Percentiles rank a stretch among this genome's conserved stretches.
Conservation (phyloP, 1,284 basidiomycete genomes). For the Naganishia liquefaciens region DNA sequence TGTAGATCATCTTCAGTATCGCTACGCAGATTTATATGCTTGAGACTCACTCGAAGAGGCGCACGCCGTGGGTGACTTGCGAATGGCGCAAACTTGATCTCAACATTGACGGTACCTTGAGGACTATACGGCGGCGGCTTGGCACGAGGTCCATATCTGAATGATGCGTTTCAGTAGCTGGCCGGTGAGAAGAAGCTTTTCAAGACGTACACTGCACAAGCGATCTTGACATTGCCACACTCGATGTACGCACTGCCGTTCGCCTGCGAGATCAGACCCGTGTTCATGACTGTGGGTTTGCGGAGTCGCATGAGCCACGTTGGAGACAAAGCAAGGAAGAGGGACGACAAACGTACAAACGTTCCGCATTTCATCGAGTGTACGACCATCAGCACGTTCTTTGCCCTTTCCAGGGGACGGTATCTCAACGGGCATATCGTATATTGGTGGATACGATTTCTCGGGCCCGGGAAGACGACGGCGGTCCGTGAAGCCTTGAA, state of each 20-base stretch:
- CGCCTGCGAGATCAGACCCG: slow-evolving; percentile 85
- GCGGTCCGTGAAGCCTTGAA: slow-evolving; percentile 65
- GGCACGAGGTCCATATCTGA: slow-evolving; percentile 88
- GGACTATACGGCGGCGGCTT: slow-evolving; percentile 68
- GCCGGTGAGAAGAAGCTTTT: not conserved
- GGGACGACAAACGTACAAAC: slow-evolving; percentile 65
- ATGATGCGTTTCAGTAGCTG: not conserved
- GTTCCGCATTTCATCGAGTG: slow-evolving; percentile 68
- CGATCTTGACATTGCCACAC: slow-evolving; percentile 79
- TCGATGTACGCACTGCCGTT: slow-evolving; percentile 96
- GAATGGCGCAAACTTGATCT: slow-evolving; percentile 96
- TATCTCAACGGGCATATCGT: slow-evolving; percentile 50
- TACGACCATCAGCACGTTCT: slow-evolving; percentile 44
- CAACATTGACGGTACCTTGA: slow-evolving; percentile 84
- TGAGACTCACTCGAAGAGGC: slow-evolving; percentile 74
- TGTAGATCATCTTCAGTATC: slow-evolving; percentile 47
- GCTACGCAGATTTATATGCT: not conserved
- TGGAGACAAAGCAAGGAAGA: slow-evolving; percentile 15
- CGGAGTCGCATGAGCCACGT: slow-evolving; percentile 2
- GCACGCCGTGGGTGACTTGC: slow-evolving; percentile 72
- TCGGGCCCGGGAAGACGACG: slow-evolving; percentile 86
- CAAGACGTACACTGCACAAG: slow-evolving; percentile 81
- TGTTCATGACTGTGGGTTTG: slow-evolving; percentile 69
- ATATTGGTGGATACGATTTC: slow-evolving; percentile 68
- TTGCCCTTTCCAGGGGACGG: slow-evolving; percentile 56